phyloP scores from a whole-genome alignment of 176 grass and related monocot genomes.

The Cenchrus americanus region DNA sequence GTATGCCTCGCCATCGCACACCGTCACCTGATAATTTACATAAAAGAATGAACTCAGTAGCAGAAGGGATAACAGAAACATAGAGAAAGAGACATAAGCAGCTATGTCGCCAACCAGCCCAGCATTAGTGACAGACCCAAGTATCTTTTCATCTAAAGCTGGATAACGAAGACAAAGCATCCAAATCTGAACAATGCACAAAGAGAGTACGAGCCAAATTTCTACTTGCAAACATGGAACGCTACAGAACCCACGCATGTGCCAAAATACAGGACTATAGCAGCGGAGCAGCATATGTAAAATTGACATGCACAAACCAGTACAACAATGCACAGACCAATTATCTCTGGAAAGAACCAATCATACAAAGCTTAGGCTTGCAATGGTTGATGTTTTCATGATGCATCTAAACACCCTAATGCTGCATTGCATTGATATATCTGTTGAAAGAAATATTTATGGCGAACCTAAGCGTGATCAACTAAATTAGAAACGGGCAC shows the following conservation, averaged over 20 bases:
- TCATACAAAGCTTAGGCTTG: background rate
- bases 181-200: slow-evolving; percentile 4
- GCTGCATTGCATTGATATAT: background rate
- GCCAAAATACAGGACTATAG: background rate
- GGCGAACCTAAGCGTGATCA: background rate
- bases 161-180: background rate
- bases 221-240: background rate
- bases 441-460: background rate
- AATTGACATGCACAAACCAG: background rate
- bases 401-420: background rate
- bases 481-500: background rate
- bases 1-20: slow-evolving; percentile 72
- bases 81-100: background rate
- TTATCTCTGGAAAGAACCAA: background rate
- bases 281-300: background rate
- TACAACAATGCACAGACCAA: background rate
- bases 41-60: background rate
- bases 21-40: slow-evolving; percentile 52
- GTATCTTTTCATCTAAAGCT: background rate
- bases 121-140: background rate
- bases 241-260: background rate
- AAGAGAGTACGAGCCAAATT: background rate
- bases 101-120: background rate
- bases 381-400: background rate
- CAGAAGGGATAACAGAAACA: background rate